Evolutionary conservation across 2,329 filamentous ascomycete species (phyloP), one percentile per base, ranked within the genome.

Genomic region (Cladosporium sp.): DNA sequence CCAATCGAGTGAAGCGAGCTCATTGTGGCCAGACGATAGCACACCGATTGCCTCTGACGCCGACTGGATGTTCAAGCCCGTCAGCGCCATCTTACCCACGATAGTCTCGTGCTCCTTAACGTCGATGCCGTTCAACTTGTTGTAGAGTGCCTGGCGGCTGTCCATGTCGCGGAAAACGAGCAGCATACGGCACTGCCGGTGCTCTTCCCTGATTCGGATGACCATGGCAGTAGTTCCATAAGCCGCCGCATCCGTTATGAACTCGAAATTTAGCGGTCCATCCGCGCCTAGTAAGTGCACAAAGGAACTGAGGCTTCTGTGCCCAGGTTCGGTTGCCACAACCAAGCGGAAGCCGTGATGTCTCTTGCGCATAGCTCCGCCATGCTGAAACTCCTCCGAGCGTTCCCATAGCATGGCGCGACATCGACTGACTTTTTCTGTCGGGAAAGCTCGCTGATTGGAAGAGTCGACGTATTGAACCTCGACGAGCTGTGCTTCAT

Each of bases 401-500:
- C 85, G 89, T 75, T 96, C 91, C 72, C 61, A 63, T 11, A 97
- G 76, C 8, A 88, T 86, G 31, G 95, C 79, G 49, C 89, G 88
- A 76, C 92, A 96, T 50, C 86, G 84, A 44, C 86, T 82, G 5
- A 93, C 84, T 6, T 89, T 83, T 28, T 96, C 92, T 56, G 88
- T 84, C 5, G 92, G 91, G 75, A 97, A 97, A 1, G 86, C 83
- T 66, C 88, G 85, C 16, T 89, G 84, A 66, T 90, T 84, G n/a
- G 87, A 81, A 1, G 88, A 84, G 73, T 96, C 92, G 73, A 92
- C 89, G 75, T 94, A 95, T 72, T 94, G 91, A 69, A 96, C 92
- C 29, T 89, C 86, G 53, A 87, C 86, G 10, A 97, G 80, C 1
- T 86, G 88, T 8, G 86, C 84, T 71, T 89, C 87, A 74, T 91